Evolutionary conservation across 495 filamentous ascomycete species (phyloP).

Genomic region (Glarea lozoyensis): DNA sequence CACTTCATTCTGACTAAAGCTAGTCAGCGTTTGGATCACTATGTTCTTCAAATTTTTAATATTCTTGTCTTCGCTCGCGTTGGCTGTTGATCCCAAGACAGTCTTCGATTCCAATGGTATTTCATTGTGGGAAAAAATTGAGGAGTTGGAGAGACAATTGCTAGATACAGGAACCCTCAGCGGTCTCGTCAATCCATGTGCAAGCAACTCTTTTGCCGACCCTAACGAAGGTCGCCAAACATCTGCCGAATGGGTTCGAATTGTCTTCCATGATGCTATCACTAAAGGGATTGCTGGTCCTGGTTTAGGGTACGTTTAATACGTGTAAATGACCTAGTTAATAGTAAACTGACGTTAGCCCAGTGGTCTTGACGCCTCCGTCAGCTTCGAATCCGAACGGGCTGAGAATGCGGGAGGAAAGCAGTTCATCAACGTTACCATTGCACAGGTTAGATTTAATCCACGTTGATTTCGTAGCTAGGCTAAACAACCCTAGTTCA

Average conservation of each 20-base stretch:
- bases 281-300: slow-evolving; percentile 19
- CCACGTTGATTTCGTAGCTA: background rate
- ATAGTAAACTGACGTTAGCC: background rate
- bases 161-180: background rate
- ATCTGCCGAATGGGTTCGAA: slow-evolving; percentile 33
- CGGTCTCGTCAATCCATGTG: background rate
- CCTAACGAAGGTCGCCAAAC: background rate
- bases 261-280: slow-evolving; percentile 30
- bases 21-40: no score
- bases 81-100: no score
- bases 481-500: no score
- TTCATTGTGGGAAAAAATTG: background rate
- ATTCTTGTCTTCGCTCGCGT: no score
- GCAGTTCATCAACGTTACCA: background rate
- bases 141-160: background rate
- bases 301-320: slow-evolving; percentile 13
- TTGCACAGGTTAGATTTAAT: slow-evolving; percentile 1
- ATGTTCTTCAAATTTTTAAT: no score
- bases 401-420: slow-evolving; percentile 24
- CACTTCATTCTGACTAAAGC: no score
- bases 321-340: background rate
- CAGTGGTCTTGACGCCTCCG: slow-evolving; percentile 25
- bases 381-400: slow-evolving; percentile 23
- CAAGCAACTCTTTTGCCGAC: background rate
- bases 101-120: background rate